phyloP scores from a whole-genome alignment of 257 asterid genomes.

The Ophiorrhiza pumila region DNA sequence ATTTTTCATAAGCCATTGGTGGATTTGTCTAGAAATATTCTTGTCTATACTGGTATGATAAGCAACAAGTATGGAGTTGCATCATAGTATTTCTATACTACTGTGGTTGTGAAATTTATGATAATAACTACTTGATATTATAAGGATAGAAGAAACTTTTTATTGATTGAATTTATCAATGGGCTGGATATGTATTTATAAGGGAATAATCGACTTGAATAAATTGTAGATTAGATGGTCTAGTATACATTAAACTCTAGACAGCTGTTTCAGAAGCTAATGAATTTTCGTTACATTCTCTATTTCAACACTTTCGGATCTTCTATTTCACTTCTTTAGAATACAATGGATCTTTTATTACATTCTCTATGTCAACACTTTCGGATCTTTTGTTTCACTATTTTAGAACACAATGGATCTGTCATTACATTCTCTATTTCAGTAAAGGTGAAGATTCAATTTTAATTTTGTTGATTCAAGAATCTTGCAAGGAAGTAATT shows the following conservation, averaged over 20 bases:
- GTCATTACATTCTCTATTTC: no score
- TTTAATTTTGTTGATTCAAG: no score
- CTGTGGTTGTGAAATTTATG: neutral
- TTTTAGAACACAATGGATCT: no score
- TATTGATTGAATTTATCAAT: neutral
- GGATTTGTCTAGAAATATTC: constrained; percentile 67
- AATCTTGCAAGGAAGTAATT: no score
- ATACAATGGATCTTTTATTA: no score
- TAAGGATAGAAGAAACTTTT: neutral
- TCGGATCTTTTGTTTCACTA: no score
- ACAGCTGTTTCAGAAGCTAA: neutral
- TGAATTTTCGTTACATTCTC: no score
- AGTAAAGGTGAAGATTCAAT: no score
- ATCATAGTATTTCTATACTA: neutral
- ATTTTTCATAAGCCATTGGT: constrained; percentile 78
- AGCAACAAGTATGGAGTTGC: neutral
- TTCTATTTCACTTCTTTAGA: no score
- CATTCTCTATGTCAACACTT: no score
- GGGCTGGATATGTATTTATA: neutral
- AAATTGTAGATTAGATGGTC: neutral
- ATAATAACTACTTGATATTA: neutral
- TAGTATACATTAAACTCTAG: neutral
- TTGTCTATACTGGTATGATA: constrained; percentile 75
- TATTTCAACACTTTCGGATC: no score
- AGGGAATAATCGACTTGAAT: neutral